Evolutionary conservation across 345 rosid species (phyloP).

Genomic region (Limnanthes douglasii): DNA sequence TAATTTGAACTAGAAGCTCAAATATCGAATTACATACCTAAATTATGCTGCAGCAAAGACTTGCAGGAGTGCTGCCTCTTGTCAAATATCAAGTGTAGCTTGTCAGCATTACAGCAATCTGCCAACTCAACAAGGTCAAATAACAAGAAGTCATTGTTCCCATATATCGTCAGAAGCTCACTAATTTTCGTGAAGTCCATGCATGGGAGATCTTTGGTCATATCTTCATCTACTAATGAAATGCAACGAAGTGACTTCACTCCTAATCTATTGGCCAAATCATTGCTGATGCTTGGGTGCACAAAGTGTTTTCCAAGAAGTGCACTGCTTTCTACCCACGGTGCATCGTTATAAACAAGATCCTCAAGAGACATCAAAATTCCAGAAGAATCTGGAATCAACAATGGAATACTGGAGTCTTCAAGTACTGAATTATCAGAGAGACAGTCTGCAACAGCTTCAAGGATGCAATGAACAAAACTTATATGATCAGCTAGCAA

Average conservation of each 20-base stretch:
- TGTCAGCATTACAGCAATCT: conserved; percentile 81
- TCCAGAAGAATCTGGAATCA: conserved; percentile 70
- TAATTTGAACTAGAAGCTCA: conserved; percentile 9
- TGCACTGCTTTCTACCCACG: conserved; percentile 75
- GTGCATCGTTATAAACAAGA: conserved; percentile 89
- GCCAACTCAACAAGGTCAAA: conserved; percentile 95
- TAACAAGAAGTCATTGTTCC: conserved; percentile 63
- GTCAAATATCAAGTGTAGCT: conserved; percentile 69
- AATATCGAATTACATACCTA: conserved; percentile 38
- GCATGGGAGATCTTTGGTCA: conserved; percentile 84
- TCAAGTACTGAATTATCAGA: conserved; percentile 31
- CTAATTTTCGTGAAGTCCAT: conserved; percentile 68
- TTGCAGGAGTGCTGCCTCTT: conserved; percentile 79
- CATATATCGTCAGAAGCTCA: conserved; percentile 64
- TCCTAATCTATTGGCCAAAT: conserved; percentile 74
- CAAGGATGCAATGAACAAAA: conserved; percentile 74
- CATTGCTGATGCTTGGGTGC: conserved; percentile 70
- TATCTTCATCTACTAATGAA: conserved; percentile 65
- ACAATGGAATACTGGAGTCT: conserved; percentile 35
- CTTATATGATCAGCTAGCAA: conserved; percentile 55
- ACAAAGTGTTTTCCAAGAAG: conserved; percentile 58
- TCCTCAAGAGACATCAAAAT: conserved; percentile 38
- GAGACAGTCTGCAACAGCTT: conserved; percentile 65
- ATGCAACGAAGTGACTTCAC: conserved; percentile 76
- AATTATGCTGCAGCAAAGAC: conserved; percentile 83